A percentile compares a stretch with the other conserved stretches of the same genome.
These are phyloP conservation scores for Mikania micrantha DNA, from an alignment of 129 eudicot species.

Conservation along the genomic window DNA sequence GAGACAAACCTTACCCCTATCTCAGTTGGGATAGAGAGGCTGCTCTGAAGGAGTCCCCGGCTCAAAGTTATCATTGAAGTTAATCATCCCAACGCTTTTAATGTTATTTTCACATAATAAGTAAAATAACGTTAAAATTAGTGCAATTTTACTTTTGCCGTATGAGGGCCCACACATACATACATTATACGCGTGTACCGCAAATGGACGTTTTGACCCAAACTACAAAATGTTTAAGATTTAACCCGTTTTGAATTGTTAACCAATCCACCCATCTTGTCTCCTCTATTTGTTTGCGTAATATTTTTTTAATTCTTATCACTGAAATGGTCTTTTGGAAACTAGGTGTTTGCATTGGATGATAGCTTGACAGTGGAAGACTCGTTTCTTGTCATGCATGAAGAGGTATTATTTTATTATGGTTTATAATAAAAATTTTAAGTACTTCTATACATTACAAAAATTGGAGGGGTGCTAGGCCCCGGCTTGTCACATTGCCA, in stretches of 20 bases:
- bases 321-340: background rate
- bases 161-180: no score
- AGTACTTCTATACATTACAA: background rate
- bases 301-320: background rate
- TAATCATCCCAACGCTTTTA: no score
- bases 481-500: background rate
- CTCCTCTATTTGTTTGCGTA: background rate
- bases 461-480: no score
- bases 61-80: no score
- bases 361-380: conserved; percentile 49
- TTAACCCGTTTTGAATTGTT: background rate
- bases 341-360: conserved; percentile 55
- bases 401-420: conserved; percentile 35
- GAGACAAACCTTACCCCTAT: no score
- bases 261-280: background rate
- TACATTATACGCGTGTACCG: no score
- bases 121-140: no score
- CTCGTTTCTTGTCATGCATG: conserved; percentile 59
- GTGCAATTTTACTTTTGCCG: no score
- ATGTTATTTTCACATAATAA: no score
- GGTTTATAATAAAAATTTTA: background rate
- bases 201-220: no score
- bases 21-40: no score
- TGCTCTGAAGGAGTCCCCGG: no score
- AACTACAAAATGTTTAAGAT: background rate